These are phyloP conservation scores for Trichoderma simmonsii DNA, from an alignment of 2,329 filamentous ascomycete genomes.

Conservation along the genomic window DNA sequence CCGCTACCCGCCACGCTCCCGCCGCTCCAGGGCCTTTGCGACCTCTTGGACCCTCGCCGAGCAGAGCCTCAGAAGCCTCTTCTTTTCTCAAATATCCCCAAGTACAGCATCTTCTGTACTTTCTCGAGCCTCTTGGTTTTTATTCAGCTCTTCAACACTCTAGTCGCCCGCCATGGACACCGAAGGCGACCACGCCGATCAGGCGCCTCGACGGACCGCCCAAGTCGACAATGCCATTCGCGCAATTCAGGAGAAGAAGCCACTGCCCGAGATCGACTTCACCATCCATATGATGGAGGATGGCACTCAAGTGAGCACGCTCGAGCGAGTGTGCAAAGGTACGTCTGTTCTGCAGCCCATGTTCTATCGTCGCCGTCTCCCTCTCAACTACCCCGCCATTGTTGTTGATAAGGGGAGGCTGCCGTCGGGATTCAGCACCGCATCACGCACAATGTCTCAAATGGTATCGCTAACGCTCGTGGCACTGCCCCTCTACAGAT, in stretches of 20 bases:
- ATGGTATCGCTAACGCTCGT: conserved; percentile 19
- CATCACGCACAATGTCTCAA: background rate
- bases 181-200: conserved; percentile 40
- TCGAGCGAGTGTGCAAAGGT: conserved; percentile 99
- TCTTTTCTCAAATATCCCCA: background rate
- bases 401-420: conserved; percentile 7
- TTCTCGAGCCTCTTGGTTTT: background rate
- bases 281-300: conserved; percentile 98
- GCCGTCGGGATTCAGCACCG: background rate
- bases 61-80: background rate
- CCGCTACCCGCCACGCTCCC: conserved; percentile 13
- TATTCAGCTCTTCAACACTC: conserved; percentile 17
- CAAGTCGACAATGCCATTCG: conserved; percentile 87
- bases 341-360: conserved; percentile 31
- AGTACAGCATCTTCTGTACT: background rate
- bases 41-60: conserved; percentile 9
- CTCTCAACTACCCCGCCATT: conserved; percentile 19
- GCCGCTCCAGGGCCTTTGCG: conserved; percentile 7
- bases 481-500: conserved; percentile 54
- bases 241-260: conserved; percentile 92
- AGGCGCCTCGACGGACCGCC: conserved; percentile 42
- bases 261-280: conserved; percentile 96
- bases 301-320: conserved; percentile 88
- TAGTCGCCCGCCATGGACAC: conserved; percentile 46
- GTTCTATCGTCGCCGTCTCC: background rate